Evolutionary conservation across 345 rosid genomes (phyloP), one percentile per base, ranked within the genome.

Genomic region (Dipteronia sinensis): DNA sequence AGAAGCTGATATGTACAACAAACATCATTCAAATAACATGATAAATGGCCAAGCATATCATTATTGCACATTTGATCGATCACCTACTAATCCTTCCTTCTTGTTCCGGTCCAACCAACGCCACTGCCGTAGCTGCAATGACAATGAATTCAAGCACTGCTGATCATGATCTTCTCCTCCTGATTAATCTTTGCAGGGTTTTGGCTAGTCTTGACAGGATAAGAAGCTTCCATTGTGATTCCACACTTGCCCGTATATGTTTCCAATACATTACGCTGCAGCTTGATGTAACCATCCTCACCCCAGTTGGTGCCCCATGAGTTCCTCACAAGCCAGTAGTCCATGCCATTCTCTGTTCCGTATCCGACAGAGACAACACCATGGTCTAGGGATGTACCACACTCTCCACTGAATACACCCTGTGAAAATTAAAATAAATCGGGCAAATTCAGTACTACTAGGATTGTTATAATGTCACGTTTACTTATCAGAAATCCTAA

Each of bases 291-390:
- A 7, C 95, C 95, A 2, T 62, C 53, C 69, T 91, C 95, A 6
- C 95, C 95, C 95, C 95, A 91, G 77, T n/a, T 72, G 4, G 11
- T 29, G 27, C 95, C 90, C 95, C 95, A 91, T 27, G 93, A 91
- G 87, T 96, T 96, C 81, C 95, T 79, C 38, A 94, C 98, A 1
- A 88, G 82, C 98, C 97, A 96, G 80, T 90, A 96, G 29, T 94
- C 97, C 55, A 80, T 76, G 4, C 93, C 99, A 2, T 90, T 83
- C 63, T 90, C 95, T 16, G 89, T 82, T 13, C 98, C 98, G 20
- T 96, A 96, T n/a, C 99, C 99, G 0, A 96, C 92, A 0, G 84
- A 90, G 1, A 83, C 85, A 77, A 94, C 99, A 0, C 95, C 99
- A 7, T 96, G 99, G 85, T 96, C 97, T 17, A 94, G 73, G 10